Evolutionary conservation across 2,329 filamentous ascomycete species (phyloP), one percentile per base, ranked within the genome.

Genomic region (Ophiostoma himal-ulmi): DNA sequence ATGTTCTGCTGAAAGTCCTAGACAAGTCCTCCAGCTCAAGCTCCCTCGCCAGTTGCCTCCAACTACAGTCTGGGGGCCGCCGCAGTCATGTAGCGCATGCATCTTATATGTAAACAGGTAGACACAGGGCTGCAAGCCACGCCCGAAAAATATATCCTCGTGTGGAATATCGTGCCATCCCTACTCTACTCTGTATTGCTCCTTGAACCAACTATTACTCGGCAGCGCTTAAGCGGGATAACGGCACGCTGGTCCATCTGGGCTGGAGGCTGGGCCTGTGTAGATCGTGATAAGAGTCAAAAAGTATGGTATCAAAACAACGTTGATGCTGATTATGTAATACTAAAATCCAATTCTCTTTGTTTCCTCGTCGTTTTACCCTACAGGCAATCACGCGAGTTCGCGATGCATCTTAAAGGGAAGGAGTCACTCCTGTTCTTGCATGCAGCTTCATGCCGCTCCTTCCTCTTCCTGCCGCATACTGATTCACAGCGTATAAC

Each of bases 51-150:
- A 8, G 30, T 52, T 17, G 7, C 44, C 20, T 17, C 44, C 7
- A 20, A 7, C 13, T 30, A 26, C n/a, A 57, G 54, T 60, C 57
- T 36, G 57, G 54, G 54, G 54, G 26, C 17, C 14, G 57, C 57
- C 57, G 26, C n/a, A 30, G 26, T 34, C 26, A 62, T 17, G 17
- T 20, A 20, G 44, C 7, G 17, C 14, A 5, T 17, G 44, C 20
- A 48, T 39, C 37, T 39, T 39, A 39, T 6, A 39, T 39, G 44
- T 17, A 17, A 48, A 48, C 44, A n/a, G 37, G 37, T 11, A 39
- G 37, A 39, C 37, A 48, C 39, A 48, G 52, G 48, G n/a, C 52
- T 57, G 52, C 52, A 57, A 30, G 52, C 52, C 52, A 57, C 52
- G 52, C 52, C 17, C 52, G 22, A 57, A 57, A 57, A 57, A 57